Evolutionary conservation across 1,284 basidiomycete genomes (phyloP).

Genomic region (Rhodotorula glutinis): DNA sequence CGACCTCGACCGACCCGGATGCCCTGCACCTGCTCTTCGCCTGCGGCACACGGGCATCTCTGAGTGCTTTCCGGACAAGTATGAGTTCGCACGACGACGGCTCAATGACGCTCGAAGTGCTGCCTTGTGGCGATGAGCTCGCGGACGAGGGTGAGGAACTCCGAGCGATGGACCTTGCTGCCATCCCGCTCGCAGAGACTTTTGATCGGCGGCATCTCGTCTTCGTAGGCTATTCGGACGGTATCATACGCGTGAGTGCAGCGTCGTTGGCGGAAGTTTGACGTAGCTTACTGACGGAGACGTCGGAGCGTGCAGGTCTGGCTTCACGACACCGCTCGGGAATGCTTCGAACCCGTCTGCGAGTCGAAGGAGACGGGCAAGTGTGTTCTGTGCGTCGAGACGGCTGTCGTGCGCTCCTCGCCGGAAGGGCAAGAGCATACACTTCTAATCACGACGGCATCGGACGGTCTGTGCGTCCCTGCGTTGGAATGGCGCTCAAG

Average conservation of each 20-base stretch:
- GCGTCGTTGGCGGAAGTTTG: too few relatives aligned
- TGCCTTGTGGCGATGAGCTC: background rate
- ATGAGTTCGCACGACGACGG: background rate
- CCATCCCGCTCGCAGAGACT: background rate
- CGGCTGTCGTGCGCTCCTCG: background rate
- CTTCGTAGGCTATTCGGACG: conserved; percentile 20
- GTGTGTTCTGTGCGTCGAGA: conserved; percentile 19
- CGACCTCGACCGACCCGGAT: background rate
- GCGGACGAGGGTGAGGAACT: conserved; percentile 24
- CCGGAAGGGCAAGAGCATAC: background rate
- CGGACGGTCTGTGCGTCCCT: conserved; percentile 15
- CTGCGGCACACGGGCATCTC: conserved; percentile 9
- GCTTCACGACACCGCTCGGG: background rate
- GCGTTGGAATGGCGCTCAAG: too few relatives aligned
- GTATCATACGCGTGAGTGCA: conserved; percentile 8
- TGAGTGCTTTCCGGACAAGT: conserved; percentile 1
- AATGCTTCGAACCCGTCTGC: background rate
- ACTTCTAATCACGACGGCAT: background rate
- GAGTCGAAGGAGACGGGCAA: background rate
- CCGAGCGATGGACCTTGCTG: conserved; percentile 18
- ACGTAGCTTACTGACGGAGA: background rate
- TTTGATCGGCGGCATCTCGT: background rate
- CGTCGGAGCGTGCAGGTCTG: background rate
- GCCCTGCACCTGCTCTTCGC: conserved; percentile 5
- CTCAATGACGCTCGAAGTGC: background rate